Base-by-base conservation (phyloP, 345 rosid genomes). In the Geranium brycei region DNA sequence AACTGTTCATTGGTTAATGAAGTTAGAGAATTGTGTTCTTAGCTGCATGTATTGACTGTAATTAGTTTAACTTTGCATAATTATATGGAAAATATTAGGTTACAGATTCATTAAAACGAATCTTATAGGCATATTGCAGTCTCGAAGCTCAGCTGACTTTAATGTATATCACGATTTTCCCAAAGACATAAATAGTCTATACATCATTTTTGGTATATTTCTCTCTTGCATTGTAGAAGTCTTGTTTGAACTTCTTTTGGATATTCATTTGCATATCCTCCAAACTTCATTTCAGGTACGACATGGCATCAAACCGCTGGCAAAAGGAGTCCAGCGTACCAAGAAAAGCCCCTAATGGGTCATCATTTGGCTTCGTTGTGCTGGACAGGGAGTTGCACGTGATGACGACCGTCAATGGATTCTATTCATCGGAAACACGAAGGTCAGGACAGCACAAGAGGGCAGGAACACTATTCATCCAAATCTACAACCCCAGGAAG, bases 321-420 rank as follows among this genome's bases (percentile, higher is more conserved):
- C 31, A 47, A 41, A 84, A 69, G 74, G 96, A 89, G 73, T 75
- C 88, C 5, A 66, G 75, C 15, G 65, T 89, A 18, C 96, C 89
- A 1, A 80, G 79, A 68, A 87, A 76, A 78, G 76, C 79, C 74
- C 70, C 66, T 18, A 59, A 0, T 35, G 72, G 71, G 15, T 72
- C 86, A 12, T 74, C 85, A 0, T 76, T 69, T 62, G 96, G 98
- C 55, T 92, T 92, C 17, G 73, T 75, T 30, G 88, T 17, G n/a
- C 58, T 91, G 73, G 74, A 79, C 18, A 89, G 81, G 65, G 96
- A 91, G 74, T 75, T 91, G 41, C 82, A 81, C 56, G 88, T 87
- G 31, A 77, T 87, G 87, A 71, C 81, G 56, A 66, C 70, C 47
- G 40, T 80, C 67, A 81, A 77, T 38, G 88, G 82, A 12, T 68